Conservation (phyloP, 192 early-diverging fungal genomes). For the Umbelopsis sp. region DNA sequence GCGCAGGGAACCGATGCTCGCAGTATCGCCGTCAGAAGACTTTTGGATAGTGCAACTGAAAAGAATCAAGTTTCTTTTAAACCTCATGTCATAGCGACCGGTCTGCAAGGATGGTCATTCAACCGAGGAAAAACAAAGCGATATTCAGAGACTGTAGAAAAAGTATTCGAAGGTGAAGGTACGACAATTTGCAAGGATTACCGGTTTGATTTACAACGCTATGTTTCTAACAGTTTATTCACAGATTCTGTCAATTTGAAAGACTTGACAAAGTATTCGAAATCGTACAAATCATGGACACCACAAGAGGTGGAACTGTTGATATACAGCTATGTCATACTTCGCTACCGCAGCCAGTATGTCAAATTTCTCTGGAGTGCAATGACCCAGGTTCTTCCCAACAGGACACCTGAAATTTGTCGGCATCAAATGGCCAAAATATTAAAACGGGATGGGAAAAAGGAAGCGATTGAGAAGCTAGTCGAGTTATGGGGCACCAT, state of each 20-base stretch:
- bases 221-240: not conserved
- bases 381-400: not conserved
- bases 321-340: not conserved
- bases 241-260: not conserved
- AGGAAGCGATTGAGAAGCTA: not conserved
- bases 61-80: not conserved
- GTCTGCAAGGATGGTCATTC: not conserved
- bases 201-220: too few relatives aligned
- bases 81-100: not conserved
- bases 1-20: not conserved
- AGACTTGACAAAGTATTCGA: not conserved
- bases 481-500: not conserved
- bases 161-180: not conserved
- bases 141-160: not conserved
- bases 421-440: constrained; percentile 12
- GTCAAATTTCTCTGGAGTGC: not conserved
- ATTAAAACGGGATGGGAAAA: not conserved
- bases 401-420: constrained; percentile 6
- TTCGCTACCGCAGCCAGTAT: not conserved
- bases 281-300: not conserved
- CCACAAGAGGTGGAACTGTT: not conserved
- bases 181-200: not conserved
- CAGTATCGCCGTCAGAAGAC: not conserved
- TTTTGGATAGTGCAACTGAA: not conserved
- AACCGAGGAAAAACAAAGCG: not conserved